Evolutionary conservation across 129 eudicot species (phyloP), one percentile per base, ranked within the genome.

Genomic region (Chrysanthemum makinoi): DNA sequence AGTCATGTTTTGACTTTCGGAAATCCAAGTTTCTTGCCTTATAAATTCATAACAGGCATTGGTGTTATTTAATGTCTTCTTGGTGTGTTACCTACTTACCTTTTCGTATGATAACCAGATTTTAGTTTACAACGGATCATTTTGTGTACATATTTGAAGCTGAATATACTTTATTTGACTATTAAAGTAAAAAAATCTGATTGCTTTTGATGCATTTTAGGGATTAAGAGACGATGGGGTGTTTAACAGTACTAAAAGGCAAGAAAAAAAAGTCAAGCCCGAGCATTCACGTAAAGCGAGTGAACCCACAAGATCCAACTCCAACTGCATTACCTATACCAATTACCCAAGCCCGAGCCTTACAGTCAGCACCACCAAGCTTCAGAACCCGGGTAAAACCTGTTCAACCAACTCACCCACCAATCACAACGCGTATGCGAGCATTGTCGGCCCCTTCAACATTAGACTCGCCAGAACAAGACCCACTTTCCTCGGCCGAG

Each of bases 281-380:
- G 50, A 78, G 75, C 62, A 69, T 78, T 55, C 78, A 78, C 35
- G 78, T 79, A 16, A 88, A 83, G 66, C 88, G 87, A 14, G 80
- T 78, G 14, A 86, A 83, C 65, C 88, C 88, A 62, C 95, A 83
- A 80, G 92, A 93, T 61, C 85, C 80, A 46, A 80, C 92, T 24
- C 88, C 95, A 9, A 89, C 92, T n/a, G 73, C 82, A 62, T 79
- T 93, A 57, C 98, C 96, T 19, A 90, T 85, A 73, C 96, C 98
- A 30, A 68, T 75, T 67, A 66, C 71, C 62, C 85, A 59, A 20
- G 75, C 86, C 11, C 88, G 85, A 53, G 73, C 90, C 6, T 75
- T 89, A 68, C 98, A 89, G 56, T 94, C 96, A 17, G 93, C 96
- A 69, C 97, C 93, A 9, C 93, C 98, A 53, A 94, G 97, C 81